phyloP scores from a whole-genome alignment of 495 filamentous ascomycete genomes.

The Hypoxylon perforatum region DNA sequence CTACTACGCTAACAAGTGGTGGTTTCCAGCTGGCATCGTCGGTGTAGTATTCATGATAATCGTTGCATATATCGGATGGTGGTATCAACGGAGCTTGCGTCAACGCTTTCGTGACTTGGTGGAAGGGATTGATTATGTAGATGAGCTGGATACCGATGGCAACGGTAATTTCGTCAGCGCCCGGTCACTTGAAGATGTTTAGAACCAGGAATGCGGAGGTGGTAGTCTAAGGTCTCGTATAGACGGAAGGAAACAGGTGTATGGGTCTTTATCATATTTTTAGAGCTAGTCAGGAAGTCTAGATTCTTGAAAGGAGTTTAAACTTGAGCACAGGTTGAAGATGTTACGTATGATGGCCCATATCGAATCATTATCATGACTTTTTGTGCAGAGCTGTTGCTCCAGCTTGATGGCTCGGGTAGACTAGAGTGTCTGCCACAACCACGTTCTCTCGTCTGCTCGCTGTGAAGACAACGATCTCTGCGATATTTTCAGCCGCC shows the following conservation, averaged over 20 bases:
- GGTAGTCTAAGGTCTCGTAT: no score
- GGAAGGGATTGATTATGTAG: slow-evolving; percentile 7
- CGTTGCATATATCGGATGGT: slow-evolving; percentile 45
- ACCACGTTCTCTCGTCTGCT: slow-evolving; percentile 96
- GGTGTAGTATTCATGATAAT: slow-evolving; percentile 37
- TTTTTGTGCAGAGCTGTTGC: slow-evolving; percentile 51
- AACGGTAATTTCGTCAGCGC: no score
- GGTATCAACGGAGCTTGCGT: slow-evolving; percentile 42
- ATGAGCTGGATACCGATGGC: background rate
- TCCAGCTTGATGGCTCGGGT: slow-evolving; percentile 78
- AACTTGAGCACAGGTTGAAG: no score
- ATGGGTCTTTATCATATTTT: no score
- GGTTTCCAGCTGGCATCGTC: slow-evolving; percentile 32
- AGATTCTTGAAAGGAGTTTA: no score
- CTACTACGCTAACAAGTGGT: slow-evolving; percentile 13
- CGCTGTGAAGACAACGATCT: slow-evolving; percentile 91
- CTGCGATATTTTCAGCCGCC: slow-evolving; percentile 95
- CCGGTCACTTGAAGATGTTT: no score
- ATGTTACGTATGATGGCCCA: no score
- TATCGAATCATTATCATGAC: slow-evolving; percentile 16
- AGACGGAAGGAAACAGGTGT: no score
- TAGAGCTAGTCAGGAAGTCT: no score
- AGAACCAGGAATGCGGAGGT: no score
- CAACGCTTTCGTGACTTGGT: slow-evolving; percentile 14
- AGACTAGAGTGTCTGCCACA: slow-evolving; percentile 90